Conservation (phyloP, 805 yeast species). For the Teunomyces aglyptinius region DNA sequence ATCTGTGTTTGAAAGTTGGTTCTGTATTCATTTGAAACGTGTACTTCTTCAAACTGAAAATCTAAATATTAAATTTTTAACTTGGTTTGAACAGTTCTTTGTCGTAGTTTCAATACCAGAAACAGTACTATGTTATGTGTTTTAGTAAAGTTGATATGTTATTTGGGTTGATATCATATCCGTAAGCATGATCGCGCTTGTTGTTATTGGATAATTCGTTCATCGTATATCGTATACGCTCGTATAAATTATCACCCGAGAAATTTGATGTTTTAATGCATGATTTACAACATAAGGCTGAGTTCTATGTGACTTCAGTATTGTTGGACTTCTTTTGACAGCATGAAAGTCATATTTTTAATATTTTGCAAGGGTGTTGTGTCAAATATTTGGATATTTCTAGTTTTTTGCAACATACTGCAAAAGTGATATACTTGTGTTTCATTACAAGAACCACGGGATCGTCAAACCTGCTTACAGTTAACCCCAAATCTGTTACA, state of each 20-base stretch:
- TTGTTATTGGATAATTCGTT: constrained; percentile 1
- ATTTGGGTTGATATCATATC: background rate
- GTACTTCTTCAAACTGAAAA: background rate
- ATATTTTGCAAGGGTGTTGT: no score
- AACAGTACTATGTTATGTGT: no score
- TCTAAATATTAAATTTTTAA: background rate
- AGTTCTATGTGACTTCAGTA: no score
- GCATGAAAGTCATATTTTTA: no score
- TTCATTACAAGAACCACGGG: no score
- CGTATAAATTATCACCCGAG: background rate
- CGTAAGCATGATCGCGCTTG: constrained; percentile 2
- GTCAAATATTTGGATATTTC: no score
- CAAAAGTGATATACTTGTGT: no score
- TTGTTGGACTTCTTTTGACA: no score
- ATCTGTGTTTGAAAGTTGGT: background rate
- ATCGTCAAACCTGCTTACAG: no score
- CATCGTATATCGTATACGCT: background rate
- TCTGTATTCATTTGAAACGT: background rate
- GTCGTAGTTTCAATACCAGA: background rate
- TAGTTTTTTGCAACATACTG: no score
- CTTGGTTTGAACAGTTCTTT: background rate
- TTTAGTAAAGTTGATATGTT: background rate
- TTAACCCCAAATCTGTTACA: no score
- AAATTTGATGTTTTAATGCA: background rate
- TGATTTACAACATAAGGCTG: no score